Evolutionary conservation across 805 yeast genomes (phyloP).

Genomic region (Suhomyces canberraensis): DNA sequence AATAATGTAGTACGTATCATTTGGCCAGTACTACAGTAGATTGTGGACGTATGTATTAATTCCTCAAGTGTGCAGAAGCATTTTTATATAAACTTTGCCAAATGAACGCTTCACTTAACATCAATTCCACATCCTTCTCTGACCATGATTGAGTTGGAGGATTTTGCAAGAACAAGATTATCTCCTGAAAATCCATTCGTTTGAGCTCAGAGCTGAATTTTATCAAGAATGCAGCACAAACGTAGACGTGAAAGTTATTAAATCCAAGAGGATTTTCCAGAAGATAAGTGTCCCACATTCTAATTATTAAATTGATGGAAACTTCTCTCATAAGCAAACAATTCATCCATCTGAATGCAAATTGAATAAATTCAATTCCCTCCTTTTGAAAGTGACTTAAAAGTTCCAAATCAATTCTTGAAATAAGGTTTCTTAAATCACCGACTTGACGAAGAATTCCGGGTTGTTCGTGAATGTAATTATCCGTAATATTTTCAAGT

Average conservation of each 20-base stretch:
- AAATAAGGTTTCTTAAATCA: constrained; percentile 71
- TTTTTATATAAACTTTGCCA: constrained; percentile 93
- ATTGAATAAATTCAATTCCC: constrained; percentile 91
- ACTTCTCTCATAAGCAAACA: constrained; percentile 94
- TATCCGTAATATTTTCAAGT: constrained; percentile 92
- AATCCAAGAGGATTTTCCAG: constrained; percentile 76
- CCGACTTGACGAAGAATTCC: constrained; percentile 91
- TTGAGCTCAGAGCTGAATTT: constrained; percentile 79
- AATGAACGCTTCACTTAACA: constrained; percentile 91
- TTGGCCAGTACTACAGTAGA: too few species aligned
- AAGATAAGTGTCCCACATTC: constrained; percentile 98
- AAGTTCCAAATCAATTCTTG: constrained; percentile 73
- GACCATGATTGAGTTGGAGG: constrained; percentile 86
- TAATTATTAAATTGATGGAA: constrained; percentile 67
- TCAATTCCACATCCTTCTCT: constrained; percentile 84
- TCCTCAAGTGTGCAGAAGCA: constrained; percentile 79
- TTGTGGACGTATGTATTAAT: background rate
- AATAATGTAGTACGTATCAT: too few species aligned
- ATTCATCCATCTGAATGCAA: constrained; percentile 98
- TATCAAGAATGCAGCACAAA: constrained; percentile 93
- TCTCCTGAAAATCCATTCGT: constrained; percentile 90
- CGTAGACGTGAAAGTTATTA: constrained; percentile 91
- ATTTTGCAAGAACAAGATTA: constrained; percentile 84
- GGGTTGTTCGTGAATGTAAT: constrained; percentile 96
- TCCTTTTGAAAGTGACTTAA: constrained; percentile 74